Percentiles rank a stretch among this genome's conserved stretches.
phyloP scores from a whole-genome alignment of 202 grass and related monocot species.

The Brachypodium distachyon region DNA sequence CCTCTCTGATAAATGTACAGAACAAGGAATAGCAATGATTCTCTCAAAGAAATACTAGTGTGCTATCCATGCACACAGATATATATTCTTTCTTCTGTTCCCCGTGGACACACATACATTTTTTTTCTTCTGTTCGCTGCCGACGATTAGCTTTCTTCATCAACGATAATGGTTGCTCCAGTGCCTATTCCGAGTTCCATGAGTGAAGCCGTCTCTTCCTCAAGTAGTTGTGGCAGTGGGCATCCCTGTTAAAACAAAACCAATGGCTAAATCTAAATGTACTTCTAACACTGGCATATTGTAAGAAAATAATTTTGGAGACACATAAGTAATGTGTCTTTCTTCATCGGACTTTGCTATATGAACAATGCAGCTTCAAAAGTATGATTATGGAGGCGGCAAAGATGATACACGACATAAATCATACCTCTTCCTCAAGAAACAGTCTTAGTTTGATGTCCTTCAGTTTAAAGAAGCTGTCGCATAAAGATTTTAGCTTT shows the following conservation, averaged over 20 bases:
- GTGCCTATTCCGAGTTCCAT: slow-evolving; percentile 64
- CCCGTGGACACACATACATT: too few relatives aligned
- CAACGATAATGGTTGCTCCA: slow-evolving; percentile 60
- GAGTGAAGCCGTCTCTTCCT: slow-evolving; percentile 69
- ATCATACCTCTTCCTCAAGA: slow-evolving; percentile 78
- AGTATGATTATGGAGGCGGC: background rate
- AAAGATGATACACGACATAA: background rate
- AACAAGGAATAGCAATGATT: background rate
- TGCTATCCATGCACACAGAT: background rate
- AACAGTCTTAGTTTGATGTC: slow-evolving; percentile 63
- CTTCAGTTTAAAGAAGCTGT: slow-evolving; percentile 94
- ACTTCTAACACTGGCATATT: background rate
- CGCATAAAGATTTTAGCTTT: slow-evolving; percentile 71
- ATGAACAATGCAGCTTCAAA: background rate
- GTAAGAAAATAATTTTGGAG: background rate
- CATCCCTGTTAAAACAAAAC: slow-evolving; percentile 39
- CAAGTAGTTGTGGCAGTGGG: slow-evolving; percentile 55
- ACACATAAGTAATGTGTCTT: background rate
- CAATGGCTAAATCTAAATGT: background rate
- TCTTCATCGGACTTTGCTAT: background rate
- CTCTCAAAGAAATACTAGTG: background rate
- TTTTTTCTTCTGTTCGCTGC: background rate
- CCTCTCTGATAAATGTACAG: background rate
- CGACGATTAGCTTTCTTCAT: slow-evolving; percentile 62
- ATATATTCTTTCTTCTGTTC: background rate